Base-by-base conservation (phyloP, 306 rosid genomes). In the Arachis stenosperma region DNA sequence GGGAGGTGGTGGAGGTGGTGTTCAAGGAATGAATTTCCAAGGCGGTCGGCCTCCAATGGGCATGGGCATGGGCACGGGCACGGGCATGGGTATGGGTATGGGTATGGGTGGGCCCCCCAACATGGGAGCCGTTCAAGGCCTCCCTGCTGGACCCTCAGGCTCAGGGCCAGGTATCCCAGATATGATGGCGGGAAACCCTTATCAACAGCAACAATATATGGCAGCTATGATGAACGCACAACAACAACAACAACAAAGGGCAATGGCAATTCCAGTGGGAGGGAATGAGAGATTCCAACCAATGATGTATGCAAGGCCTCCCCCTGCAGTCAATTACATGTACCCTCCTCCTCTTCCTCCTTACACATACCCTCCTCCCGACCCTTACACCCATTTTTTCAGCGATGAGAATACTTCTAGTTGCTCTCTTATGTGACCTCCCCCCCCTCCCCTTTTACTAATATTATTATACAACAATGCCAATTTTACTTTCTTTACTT, bases 361-460 rank as follows among this genome's bases (percentile, higher is more conserved):
- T 3, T 75, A 82, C 17, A 77, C 81, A 0, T 80, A 84, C 8
- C 88, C 84, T 6, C 90, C 83, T 14, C 76, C 83, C 0, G 98
- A 91, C 9, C 84, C 84, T 0, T 90, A 91, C 61, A 36, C 90
- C 5, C 82, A 91, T 77, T 83, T 79, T 55, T 94, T 91, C 88
- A 90, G 91, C 51, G 96, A 94, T 48, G 99, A 95, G 43, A 91
- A 91, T 69, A 85, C 99, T 43, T 81, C 96, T 6, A 88, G 96
- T 74, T 95, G 99, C 88, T 84, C 69, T 78, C 65, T 95, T 44
- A 95, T 95, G 98, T 94, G 90, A 92, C 37, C 37, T 33, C 37
- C 37, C 37, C 37, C 37, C 3, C 4, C 37, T 33, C 37, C 37
- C 37, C 4, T 33, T 33, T 33, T 13, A 60, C 7, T 55, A 27